Evolutionary conservation across 2,329 filamentous ascomycete species (phyloP).

Genomic region (Pseudocercospora crystallina): DNA sequence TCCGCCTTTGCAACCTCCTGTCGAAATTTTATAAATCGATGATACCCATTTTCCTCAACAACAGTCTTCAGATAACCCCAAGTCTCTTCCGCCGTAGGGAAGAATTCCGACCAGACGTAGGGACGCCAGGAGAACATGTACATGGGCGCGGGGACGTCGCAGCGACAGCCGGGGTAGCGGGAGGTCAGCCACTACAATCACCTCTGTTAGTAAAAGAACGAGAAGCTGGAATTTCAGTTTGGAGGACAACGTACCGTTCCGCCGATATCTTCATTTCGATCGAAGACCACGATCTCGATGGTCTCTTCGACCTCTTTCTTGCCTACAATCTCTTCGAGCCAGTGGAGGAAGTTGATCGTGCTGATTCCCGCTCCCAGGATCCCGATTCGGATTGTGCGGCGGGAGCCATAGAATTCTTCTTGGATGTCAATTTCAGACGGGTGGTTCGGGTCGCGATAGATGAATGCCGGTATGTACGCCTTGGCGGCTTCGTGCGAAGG

Average conservation of each 20-base stretch:
- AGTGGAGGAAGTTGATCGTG: constrained; percentile 20
- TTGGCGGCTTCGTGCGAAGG: not conserved
- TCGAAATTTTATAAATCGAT: constrained; percentile 19
- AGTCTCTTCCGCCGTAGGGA: constrained; percentile 15
- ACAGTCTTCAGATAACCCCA: constrained; percentile 15
- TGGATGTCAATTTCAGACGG: constrained; percentile 6
- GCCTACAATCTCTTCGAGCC: constrained; percentile 3
- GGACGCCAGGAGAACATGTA: constrained; percentile 37
- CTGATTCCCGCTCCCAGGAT: constrained; percentile 21
- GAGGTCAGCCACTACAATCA: constrained; percentile 36
- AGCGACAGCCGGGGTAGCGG: constrained; percentile 34
- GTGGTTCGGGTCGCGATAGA: constrained; percentile 2
- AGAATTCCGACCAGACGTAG: constrained; percentile 20
- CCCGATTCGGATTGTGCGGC: constrained; percentile 15
- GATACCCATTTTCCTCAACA: constrained; percentile 17
- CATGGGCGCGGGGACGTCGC: constrained; percentile 32
- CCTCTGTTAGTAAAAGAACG: not conserved
- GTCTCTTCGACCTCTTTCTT: constrained; percentile 6
- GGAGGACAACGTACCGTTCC: constrained; percentile 22
- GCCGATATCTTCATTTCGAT: constrained; percentile 36
- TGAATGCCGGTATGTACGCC: constrained; percentile 7
- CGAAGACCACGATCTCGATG: constrained; percentile 21
- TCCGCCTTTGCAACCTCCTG: constrained; percentile 15
- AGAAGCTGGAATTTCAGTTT: not conserved
- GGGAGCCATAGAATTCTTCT: constrained; percentile 20